phyloP scores from a whole-genome alignment of 108 stramenopile genomes.

The Thalassiosira profunda region DNA sequence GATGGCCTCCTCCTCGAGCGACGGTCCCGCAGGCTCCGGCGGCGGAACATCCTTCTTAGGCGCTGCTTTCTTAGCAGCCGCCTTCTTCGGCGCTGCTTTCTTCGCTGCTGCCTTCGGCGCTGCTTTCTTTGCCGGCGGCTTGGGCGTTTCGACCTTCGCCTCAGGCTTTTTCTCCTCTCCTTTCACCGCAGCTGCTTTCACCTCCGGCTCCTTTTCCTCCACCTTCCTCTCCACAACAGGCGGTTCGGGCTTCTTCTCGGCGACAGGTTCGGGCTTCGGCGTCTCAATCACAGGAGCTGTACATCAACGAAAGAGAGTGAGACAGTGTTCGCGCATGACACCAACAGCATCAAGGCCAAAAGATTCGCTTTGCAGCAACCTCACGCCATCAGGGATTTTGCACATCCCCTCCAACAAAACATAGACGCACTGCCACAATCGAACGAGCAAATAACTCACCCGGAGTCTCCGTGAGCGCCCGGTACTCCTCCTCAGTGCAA shows the following conservation, averaged over 20 bases:
- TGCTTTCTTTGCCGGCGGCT: constrained; percentile 4
- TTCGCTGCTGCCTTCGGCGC: constrained; percentile 15
- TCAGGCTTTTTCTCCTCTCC: constrained; percentile 1
- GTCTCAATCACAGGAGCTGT: no score
- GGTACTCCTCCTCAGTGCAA: constrained; percentile 70
- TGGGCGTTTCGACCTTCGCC: constrained; percentile 6
- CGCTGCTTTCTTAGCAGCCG: constrained; percentile 14
- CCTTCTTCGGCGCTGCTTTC: constrained; percentile 15
- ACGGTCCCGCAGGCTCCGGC: constrained; percentile 55
- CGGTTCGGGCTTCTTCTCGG: no score
- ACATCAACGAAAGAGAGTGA: no score
- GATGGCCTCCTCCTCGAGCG: constrained; percentile 71
- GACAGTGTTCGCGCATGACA: no score
- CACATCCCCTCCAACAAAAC: no score
- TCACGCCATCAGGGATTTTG: no score
- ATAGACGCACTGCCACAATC: no score
- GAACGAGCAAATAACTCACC: constrained; percentile 30
- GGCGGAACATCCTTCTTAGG: constrained; percentile 18
- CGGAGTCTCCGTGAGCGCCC: constrained; percentile 29
- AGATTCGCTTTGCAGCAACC: no score
- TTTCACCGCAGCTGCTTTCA: constrained; percentile 18
- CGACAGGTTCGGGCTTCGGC: no score
- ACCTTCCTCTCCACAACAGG: no score
- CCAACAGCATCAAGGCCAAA: no score
- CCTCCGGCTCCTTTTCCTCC: constrained; percentile 24